phyloP scores from a whole-genome alignment of 1,284 basidiomycete genomes.

The Sanguinoderma infundibulare region DNA sequence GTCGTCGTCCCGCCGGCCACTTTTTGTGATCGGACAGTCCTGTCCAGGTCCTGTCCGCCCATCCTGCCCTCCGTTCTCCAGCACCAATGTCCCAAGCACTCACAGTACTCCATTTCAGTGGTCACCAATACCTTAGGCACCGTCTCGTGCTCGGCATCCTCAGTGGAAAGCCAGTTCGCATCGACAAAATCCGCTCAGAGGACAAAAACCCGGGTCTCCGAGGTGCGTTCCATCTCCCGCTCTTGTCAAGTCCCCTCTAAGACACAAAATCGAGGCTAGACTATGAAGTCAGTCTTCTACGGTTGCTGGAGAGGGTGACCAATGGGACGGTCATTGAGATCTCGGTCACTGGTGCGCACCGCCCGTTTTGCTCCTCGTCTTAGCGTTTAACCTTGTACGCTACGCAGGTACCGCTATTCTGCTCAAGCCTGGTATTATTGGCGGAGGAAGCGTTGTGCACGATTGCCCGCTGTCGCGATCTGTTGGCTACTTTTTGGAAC shows the following conservation, averaged over 20 bases:
- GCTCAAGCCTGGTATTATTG: constrained; percentile 91
- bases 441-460: constrained; percentile 83
- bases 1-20: not conserved
- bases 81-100: constrained; percentile 32
- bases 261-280: constrained; percentile 49
- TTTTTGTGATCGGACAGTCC: constrained; percentile 25
- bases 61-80: no score
- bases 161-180: constrained; percentile 85
- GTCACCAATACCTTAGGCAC: constrained; percentile 85
- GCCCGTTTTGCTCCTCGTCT: not conserved
- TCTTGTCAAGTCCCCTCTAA: not conserved
- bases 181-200: constrained; percentile 90
- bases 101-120: constrained; percentile 63
- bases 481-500: constrained; percentile 95
- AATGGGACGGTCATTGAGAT: constrained; percentile 98
- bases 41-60: no score
- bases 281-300: constrained; percentile 91
- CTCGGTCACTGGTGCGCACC: constrained; percentile 84
- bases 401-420: constrained; percentile 84
- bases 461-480: constrained; percentile 88
- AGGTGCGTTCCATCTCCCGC: constrained; percentile 50
- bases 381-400: not conserved
- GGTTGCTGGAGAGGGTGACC: constrained; percentile 90
- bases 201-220: constrained; percentile 94
- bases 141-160: constrained; percentile 89